Base-by-base conservation (phyloP, 2,329 filamentous ascomycete species). In the Trichoderma endophyticum region DNA sequence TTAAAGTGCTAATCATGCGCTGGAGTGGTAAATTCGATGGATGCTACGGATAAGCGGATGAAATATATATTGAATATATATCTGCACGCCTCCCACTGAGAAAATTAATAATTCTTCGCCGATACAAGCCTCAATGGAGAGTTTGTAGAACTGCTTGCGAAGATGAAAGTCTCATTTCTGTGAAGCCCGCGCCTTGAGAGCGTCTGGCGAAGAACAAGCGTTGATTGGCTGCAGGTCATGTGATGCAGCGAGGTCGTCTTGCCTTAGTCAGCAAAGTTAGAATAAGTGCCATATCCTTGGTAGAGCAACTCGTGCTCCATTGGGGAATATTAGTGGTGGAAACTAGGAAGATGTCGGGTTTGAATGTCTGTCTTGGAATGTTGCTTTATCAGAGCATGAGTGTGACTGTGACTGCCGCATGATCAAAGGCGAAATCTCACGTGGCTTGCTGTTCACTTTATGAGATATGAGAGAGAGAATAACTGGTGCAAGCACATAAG, bases 1-100 rank as follows among this genome's bases (percentile, higher is more conserved):
- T 68, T 73, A 73, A 60, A 60, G 72, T 59, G 57, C 28, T 24
- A 28, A 56, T 68, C 71, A 72, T 72, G 51, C 65, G 70, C 71
- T 24, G n/a, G 34, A 24, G 62, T n/a, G 66, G 12, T 18, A 28
- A 48, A 34, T 60, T 11, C 8, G 26, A 28, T 21, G 60, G 62
- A 32, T 18, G 15, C 18, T 39, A 59, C 28, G 8, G 26, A 34
- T 61, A 51, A 48, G 48, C 8, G 6, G 24, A 39, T n/a, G 57
- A 15, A 14, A 34, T 39, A 28, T n/a, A 59, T 6, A 24, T 12
- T 7, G 4, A 43, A 43, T 9, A 30, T n/a, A 21, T 18, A 5
- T 30, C 5, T 39, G 6, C 9, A 26, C 34, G 21, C 21, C 15
- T 7, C 18, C 21, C 15, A 26, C n/a, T 68, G 11, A 60, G 7